These are phyloP conservation scores for Austroboletus novae-zelandiae DNA, from an alignment of 1,284 basidiomycete species.

Conservation along the genomic window DNA sequence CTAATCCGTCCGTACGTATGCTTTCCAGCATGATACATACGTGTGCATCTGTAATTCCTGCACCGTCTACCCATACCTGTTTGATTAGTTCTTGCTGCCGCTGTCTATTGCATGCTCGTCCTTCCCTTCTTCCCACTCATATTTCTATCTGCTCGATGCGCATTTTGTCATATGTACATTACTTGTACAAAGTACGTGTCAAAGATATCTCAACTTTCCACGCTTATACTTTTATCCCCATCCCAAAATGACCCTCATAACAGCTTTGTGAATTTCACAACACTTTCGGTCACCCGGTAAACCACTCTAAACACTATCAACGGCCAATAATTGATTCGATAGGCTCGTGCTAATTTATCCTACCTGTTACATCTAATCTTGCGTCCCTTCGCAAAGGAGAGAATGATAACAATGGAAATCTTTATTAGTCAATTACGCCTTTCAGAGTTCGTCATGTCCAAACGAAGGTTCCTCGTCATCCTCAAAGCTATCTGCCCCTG, in stretches of 20 bases:
- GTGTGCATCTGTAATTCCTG: conserved; percentile 10
- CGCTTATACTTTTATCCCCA: too few species aligned
- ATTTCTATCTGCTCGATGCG: not conserved
- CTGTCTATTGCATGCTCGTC: conserved; percentile 1
- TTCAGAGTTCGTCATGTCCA: conserved; percentile 68
- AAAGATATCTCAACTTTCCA: too few species aligned
- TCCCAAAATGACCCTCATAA: too few species aligned
- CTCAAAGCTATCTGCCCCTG: conserved; percentile 38
- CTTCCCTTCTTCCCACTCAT: not conserved
- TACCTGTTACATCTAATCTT: not conserved
- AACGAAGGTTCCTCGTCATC: conserved; percentile 58
- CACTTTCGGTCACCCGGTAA: not conserved
- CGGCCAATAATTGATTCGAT: not conserved
- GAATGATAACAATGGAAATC: conserved; percentile 10
- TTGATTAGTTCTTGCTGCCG: conserved; percentile 2
- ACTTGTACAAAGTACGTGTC: too few species aligned
- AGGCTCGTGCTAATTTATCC: conserved; percentile 11
- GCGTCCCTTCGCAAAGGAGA: not conserved
- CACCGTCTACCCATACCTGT: conserved; percentile 3
- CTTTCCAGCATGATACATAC: conserved; percentile 12
- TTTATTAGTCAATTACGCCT: conserved; percentile 4
- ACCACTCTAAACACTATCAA: conserved; percentile 7
- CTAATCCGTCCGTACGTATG: conserved; percentile 4
- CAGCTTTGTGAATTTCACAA: too few species aligned
- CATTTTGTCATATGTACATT: too few species aligned